Evolutionary conservation across 225 moss, liverwort and hornwort species (phyloP).

Genomic region (Sphagnum tenellum): DNA sequence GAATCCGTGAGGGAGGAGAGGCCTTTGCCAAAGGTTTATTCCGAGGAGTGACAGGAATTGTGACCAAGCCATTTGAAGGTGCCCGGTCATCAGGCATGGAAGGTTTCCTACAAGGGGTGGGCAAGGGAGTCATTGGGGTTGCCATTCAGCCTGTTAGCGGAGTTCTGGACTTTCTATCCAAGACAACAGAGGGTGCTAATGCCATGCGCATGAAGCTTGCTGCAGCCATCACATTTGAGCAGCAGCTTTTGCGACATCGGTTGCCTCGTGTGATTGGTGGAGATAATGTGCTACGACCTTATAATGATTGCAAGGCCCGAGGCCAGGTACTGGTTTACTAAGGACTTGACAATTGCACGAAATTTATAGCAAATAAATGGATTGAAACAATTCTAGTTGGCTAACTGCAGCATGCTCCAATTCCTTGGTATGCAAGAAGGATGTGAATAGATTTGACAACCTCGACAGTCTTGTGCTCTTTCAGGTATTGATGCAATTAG

Average conservation of each 20-base stretch:
- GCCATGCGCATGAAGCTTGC: constrained; percentile 83
- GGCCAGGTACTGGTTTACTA: constrained; percentile 50
- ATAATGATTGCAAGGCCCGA: constrained; percentile 91
- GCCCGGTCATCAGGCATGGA: constrained; percentile 86
- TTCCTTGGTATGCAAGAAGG: too few relatives aligned
- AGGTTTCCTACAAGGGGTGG: constrained; percentile 95
- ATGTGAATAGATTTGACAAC: too few relatives aligned
- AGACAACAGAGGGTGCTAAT: constrained; percentile 96
- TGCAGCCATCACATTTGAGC: constrained; percentile 82
- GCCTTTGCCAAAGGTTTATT: constrained; percentile 92
- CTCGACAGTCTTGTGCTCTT: background rate
- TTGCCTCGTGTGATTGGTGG: constrained; percentile 95
- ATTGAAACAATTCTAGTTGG: too few relatives aligned
- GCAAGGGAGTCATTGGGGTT: constrained; percentile 93
- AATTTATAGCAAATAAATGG: too few relatives aligned
- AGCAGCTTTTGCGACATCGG: constrained; percentile 68
- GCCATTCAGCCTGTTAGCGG: constrained; percentile 92
- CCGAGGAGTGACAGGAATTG: constrained; percentile 94
- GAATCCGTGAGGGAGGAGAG: constrained; percentile 93
- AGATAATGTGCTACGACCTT: constrained; percentile 83
- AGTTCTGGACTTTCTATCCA: constrained; percentile 84
- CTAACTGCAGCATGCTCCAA: too few relatives aligned
- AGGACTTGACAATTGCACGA: too few relatives aligned
- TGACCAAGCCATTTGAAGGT: constrained; percentile 94
- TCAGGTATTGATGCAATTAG: constrained; percentile 97